These are phyloP conservation scores for Begonia fuchsioides DNA, from an alignment of 306 rosid species.

Conservation along the genomic window DNA sequence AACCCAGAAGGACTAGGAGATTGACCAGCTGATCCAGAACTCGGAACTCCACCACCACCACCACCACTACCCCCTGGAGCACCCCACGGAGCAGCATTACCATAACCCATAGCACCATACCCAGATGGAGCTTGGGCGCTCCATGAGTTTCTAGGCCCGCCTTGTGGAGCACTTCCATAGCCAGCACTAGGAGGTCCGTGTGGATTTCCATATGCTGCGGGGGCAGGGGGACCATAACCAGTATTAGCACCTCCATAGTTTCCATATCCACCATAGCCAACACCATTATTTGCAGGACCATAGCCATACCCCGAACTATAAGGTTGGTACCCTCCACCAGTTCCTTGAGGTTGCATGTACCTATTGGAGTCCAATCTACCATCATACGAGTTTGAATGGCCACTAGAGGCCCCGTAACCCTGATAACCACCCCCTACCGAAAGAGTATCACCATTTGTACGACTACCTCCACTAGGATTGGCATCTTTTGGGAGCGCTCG, in stretches of 20 bases:
- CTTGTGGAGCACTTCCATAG: slow-evolving; percentile 74
- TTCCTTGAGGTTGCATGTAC: slow-evolving; percentile 75
- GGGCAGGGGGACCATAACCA: slow-evolving; percentile 81
- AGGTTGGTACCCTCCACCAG: slow-evolving; percentile 77
- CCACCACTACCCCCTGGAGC: slow-evolving; percentile 54
- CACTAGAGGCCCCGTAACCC: slow-evolving; percentile 82
- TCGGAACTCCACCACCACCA: slow-evolving; percentile 35
- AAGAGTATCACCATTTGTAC: slow-evolving; percentile 38
- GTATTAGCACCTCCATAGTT: slow-evolving; percentile 61
- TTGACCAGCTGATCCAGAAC: slow-evolving; percentile 69
- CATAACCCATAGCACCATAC: slow-evolving; percentile 95
- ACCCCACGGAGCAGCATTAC: slow-evolving; percentile 82
- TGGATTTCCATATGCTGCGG: slow-evolving; percentile 81
- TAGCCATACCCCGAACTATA: slow-evolving; percentile 91
- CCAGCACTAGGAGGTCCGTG: slow-evolving; percentile 73
- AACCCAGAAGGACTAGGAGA: slow-evolving; percentile 89
- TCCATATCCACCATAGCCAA: slow-evolving; percentile 78
- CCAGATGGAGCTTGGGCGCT: slow-evolving; percentile 68
- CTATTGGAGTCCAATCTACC: slow-evolving; percentile 81
- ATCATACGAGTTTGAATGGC: slow-evolving; percentile 72
- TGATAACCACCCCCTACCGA: slow-evolving; percentile 71
- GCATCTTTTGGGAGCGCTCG: slow-evolving; percentile 99
- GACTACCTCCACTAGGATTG: slow-evolving; percentile 83
- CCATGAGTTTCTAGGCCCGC: slow-evolving; percentile 90
- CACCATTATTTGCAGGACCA: slow-evolving; percentile 82